Evolutionary conservation across 768 basidiomycete genomes (phyloP).

Genomic region (Leccinum disarticulatum): DNA sequence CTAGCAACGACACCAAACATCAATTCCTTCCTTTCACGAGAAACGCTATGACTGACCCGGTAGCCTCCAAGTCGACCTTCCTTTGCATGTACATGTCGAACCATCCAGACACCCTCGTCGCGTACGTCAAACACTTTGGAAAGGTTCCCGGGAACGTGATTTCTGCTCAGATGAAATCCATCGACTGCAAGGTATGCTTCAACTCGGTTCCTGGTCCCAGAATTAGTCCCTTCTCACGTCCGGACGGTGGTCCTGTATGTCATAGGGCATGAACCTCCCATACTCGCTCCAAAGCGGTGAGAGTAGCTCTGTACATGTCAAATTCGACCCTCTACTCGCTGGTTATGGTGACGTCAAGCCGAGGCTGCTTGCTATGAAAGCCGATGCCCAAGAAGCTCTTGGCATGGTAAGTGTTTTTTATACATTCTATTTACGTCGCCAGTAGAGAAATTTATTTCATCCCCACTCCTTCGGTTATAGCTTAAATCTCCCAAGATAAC

Average conservation of each 20-base stretch:
- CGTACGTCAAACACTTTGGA: conserved; percentile 77
- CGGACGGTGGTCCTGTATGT: background rate
- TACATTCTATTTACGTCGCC: background rate
- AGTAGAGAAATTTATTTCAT: background rate
- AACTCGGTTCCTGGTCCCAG: conserved; percentile 9
- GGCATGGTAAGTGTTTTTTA: conserved; percentile 59
- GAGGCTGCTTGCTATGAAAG: conserved; percentile 76
- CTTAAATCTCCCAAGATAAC: conserved; percentile 62
- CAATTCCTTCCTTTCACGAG: background rate
- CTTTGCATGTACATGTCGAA: conserved; percentile 83
- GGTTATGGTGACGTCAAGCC: conserved; percentile 85
- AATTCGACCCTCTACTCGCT: conserved; percentile 67
- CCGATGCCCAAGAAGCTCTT: conserved; percentile 72
- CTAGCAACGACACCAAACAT: background rate
- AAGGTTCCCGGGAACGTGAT: conserved; percentile 54
- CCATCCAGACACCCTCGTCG: conserved; percentile 82
- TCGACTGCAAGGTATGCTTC: conserved; percentile 59
- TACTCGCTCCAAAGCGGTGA: conserved; percentile 55
- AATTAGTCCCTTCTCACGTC: background rate
- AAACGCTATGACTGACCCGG: conserved; percentile 60
- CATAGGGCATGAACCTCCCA: conserved; percentile 66
- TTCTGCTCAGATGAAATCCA: conserved; percentile 69
- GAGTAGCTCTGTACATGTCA: conserved; percentile 48
- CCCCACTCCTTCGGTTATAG: conserved; percentile 33
- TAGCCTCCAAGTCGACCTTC: conserved; percentile 73